phyloP scores from a whole-genome alignment of 2,329 filamentous ascomycete genomes.

The Diaporthe nobilis region DNA sequence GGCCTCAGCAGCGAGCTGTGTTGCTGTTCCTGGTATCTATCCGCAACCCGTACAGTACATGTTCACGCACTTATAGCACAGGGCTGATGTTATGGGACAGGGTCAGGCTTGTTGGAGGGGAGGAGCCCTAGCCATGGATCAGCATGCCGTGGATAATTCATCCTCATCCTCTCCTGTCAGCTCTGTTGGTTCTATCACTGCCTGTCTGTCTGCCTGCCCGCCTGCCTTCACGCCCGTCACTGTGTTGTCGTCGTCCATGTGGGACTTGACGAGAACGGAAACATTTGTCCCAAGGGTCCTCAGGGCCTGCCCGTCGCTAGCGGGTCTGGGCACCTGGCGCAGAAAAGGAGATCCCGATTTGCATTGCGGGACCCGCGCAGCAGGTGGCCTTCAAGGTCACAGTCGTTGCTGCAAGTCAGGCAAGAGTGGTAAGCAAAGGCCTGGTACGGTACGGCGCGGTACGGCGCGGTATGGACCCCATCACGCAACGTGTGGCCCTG shows the following conservation, averaged over 20 bases:
- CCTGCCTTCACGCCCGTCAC: neutral
- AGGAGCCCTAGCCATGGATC: constrained; percentile 2
- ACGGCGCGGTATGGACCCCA: neutral
- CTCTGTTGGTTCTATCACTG: neutral
- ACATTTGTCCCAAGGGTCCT: neutral
- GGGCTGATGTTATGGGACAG: constrained; percentile 18
- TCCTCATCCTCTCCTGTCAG: constrained; percentile 3
- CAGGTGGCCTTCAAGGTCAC: constrained; percentile 11
- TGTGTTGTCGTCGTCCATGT: neutral
- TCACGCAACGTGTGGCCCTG: neutral
- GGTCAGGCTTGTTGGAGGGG: constrained; percentile 7
- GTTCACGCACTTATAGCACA: constrained; percentile 26
- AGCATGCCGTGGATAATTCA: neutral
- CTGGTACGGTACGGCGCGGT: constrained; percentile 10
- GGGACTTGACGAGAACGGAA: neutral
- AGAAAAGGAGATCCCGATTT: constrained; percentile 36
- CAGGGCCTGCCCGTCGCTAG: neutral
- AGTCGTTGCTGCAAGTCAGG: constrained; percentile 10
- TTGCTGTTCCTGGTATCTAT: constrained; percentile 27
- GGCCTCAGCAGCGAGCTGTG: constrained; percentile 17
- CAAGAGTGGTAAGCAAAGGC: neutral
- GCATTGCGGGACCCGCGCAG: neutral
- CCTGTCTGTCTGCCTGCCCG: neutral
- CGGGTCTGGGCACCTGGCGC: constrained; percentile 6
- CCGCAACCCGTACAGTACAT: constrained; percentile 23